These are phyloP conservation scores for Paracoccidioides brasiliensis DNA, from an alignment of 2,329 filamentous ascomycete genomes.

Conservation along the genomic window DNA sequence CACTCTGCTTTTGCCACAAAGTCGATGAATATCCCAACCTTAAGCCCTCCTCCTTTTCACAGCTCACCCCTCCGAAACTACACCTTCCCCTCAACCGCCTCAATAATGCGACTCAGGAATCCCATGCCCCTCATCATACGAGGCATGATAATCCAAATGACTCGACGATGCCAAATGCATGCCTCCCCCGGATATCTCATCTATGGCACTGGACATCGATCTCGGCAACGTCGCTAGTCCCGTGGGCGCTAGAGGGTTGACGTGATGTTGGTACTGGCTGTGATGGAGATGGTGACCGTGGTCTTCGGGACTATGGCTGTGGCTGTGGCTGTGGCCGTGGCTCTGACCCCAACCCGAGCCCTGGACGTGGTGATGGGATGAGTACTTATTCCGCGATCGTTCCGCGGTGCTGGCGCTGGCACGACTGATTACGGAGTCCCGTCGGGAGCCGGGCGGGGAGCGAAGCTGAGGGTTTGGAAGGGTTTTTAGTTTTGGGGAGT, in stretches of 20 bases:
- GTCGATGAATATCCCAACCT: no score
- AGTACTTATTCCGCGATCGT: slow-evolving; percentile 14
- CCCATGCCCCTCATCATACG: slow-evolving; percentile 9
- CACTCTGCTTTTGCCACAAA: neutral
- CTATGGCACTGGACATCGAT: neutral
- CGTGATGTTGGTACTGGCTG: slow-evolving; percentile 14
- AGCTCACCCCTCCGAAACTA: no score
- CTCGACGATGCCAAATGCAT: slow-evolving; percentile 8
- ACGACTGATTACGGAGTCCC: slow-evolving; percentile 23
- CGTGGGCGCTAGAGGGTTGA: slow-evolving; percentile 19
- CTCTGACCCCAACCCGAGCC: slow-evolving; percentile 17
- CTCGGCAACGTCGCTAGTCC: slow-evolving; percentile 8
- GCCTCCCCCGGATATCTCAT: neutral
- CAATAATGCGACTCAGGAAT: slow-evolving; percentile 10
- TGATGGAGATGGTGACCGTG: slow-evolving; percentile 8
- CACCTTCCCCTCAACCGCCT: neutral
- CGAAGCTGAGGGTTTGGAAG: slow-evolving; percentile 24
- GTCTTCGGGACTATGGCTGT: neutral
- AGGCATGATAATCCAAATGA: slow-evolving; percentile 20
- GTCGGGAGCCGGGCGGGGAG: slow-evolving; percentile 24
- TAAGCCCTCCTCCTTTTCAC: no score
- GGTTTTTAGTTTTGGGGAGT: slow-evolving; percentile 26
- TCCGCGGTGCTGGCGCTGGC: slow-evolving; percentile 13
- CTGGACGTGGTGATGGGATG: neutral
- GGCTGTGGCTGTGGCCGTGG: slow-evolving; percentile 13